Percentiles rank a stretch among this genome's conserved stretches.
Evolutionary conservation across 495 filamentous ascomycete species (phyloP).

Genomic region (Aspergillus heteromorphus): DNA sequence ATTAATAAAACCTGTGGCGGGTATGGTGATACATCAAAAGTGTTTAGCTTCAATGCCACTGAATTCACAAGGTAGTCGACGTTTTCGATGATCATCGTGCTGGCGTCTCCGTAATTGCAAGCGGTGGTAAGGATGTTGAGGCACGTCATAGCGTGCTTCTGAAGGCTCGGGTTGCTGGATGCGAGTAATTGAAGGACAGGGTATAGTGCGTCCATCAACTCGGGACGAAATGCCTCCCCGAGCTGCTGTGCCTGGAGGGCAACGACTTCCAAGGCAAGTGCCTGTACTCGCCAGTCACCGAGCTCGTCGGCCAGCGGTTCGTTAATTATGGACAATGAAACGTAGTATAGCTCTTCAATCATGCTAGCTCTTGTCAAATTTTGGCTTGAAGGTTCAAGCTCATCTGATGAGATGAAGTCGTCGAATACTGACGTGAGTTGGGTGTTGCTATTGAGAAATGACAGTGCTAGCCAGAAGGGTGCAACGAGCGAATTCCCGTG

Average conservation of each 20-base stretch:
- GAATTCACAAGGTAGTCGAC: conserved; percentile 96
- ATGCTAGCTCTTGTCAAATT: conserved; percentile 46
- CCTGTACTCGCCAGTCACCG: conserved; percentile 64
- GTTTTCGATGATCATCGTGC: conserved; percentile 81
- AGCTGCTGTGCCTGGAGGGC: conserved; percentile 66
- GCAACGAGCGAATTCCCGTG: conserved; percentile 55
- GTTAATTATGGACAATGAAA: conserved; percentile 61
- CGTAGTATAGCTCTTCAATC: conserved; percentile 75
- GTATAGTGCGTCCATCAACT: conserved; percentile 89
- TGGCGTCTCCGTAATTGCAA: conserved; percentile 70
- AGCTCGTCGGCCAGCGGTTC: conserved; percentile 42
- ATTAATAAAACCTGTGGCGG: conserved; percentile 87
- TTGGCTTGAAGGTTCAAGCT: conserved; percentile 27
- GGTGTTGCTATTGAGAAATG: conserved; percentile 54
- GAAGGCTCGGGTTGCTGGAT: conserved; percentile 59
- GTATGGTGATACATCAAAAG: conserved; percentile 84
- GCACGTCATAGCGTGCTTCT: conserved; percentile 76
- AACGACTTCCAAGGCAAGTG: conserved; percentile 68
- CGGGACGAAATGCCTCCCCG: conserved; percentile 65
- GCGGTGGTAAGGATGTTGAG: conserved; percentile 71
- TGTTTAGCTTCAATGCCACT: conserved; percentile 81
- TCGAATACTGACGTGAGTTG: conserved; percentile 50
- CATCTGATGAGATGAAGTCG: conserved; percentile 53
- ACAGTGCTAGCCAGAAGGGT: conserved; percentile 77
- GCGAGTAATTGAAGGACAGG: conserved; percentile 83